Percentiles rank a stretch among this genome's conserved stretches.
Evolutionary conservation across 2,329 filamentous ascomycete genomes (phyloP).

Genomic region (Zymoseptoria crescenta): DNA sequence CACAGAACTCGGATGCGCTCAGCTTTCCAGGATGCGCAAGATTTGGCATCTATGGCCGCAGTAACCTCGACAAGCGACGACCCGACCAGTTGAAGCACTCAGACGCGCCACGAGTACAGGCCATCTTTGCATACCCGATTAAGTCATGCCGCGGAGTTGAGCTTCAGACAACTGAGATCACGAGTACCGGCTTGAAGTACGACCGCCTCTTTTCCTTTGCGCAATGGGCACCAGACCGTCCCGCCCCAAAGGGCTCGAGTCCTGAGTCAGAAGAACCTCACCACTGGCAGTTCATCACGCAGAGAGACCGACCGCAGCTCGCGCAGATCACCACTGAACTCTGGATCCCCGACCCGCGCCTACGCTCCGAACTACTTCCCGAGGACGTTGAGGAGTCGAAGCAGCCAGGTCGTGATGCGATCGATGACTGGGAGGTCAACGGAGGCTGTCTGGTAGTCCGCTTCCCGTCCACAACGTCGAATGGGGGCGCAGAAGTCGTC

Average conservation of each 20-base stretch:
- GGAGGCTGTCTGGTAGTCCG: constrained; percentile 57
- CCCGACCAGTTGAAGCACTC: not conserved
- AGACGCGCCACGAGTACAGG: constrained; percentile 2
- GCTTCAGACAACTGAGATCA: constrained; percentile 32
- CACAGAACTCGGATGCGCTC: not conserved
- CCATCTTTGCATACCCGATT: constrained; percentile 43
- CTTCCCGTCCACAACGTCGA: constrained; percentile 44
- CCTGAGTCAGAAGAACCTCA: constrained; percentile 33
- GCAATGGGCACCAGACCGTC: constrained; percentile 41
- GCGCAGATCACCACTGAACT: constrained; percentile 59
- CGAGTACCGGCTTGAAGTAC: constrained; percentile 37
- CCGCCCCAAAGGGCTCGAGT: constrained; percentile 8
- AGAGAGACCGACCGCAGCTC: constrained; percentile 60
- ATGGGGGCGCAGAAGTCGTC: constrained; percentile 38
- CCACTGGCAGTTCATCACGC: constrained; percentile 64
- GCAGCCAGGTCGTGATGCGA: constrained; percentile 1
- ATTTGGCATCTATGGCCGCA: not conserved
- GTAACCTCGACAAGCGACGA: not conserved
- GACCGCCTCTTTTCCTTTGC: constrained; percentile 54
- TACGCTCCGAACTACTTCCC: constrained; percentile 1
- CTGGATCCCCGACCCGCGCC: constrained; percentile 56
- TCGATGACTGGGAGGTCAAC: constrained; percentile 42
- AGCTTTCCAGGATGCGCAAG: not conserved
- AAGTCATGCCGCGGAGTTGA: constrained; percentile 39
- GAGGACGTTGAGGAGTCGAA: constrained; percentile 5